Conservation (phyloP, 148 eudicot species). For the Vaccinium darrowii region DNA sequence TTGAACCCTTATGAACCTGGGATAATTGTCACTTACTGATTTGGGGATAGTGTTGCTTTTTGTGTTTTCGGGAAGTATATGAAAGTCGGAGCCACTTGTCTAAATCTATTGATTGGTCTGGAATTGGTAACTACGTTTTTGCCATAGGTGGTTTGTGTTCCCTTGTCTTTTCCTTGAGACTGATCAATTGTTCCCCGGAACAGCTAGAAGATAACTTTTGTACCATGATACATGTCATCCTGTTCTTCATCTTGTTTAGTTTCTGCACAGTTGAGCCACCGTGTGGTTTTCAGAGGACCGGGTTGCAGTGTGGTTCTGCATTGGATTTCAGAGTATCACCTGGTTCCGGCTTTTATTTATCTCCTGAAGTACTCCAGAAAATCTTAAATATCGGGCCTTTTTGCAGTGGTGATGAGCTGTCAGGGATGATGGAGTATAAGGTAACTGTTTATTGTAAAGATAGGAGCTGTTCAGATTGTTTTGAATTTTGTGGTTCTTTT, state of each 20-base stretch:
- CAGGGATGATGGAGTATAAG: neutral
- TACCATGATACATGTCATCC: neutral
- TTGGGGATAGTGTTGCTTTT: neutral
- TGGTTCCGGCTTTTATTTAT: conserved; percentile 1
- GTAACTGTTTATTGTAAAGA: conserved; percentile 24
- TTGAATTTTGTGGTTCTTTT: conserved; percentile 14
- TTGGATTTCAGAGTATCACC: neutral
- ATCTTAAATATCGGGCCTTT: neutral
- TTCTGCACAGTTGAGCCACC: conserved; percentile 10
- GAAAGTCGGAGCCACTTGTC: conserved; percentile 15
- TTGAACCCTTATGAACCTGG: conserved; percentile 1
- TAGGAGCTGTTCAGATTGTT: conserved; percentile 26
- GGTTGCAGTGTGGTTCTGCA: neutral
- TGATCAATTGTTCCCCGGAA: neutral
- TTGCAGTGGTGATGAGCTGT: conserved; percentile 6
- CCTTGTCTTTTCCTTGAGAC: conserved; percentile 12
- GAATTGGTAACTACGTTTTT: conserved; percentile 2
- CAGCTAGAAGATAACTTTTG: neutral
- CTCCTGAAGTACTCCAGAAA: neutral
- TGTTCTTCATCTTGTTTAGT: conserved; percentile 1
- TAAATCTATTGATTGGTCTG: conserved; percentile 9
- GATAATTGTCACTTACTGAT: neutral
- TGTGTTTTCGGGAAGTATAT: conserved; percentile 10
- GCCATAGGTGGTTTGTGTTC: neutral
- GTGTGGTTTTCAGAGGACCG: neutral